A percentile compares a stretch with the other conserved stretches of the same genome.
Conservation (phyloP, 306 rosid genomes). For the Neltuma alba region DNA sequence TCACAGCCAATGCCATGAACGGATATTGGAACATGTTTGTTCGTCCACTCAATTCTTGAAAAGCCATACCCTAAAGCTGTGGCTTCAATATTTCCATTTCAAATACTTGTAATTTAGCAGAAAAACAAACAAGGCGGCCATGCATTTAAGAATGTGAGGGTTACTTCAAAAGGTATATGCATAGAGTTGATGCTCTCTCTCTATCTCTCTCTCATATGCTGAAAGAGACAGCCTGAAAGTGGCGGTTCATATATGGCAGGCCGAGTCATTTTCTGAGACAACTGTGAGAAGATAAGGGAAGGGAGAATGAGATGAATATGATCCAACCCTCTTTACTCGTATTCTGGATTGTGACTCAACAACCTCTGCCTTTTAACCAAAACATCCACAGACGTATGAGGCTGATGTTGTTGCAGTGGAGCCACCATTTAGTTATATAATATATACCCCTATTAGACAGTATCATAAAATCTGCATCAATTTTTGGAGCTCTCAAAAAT, state of each 20-base stretch:
- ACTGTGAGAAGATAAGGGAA: conserved; percentile 14
- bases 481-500: no score
- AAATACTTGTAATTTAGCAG: not conserved
- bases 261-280: conserved; percentile 28
- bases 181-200: not conserved
- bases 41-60: not conserved
- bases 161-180: not conserved
- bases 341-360: not conserved
- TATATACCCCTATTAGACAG: no score
- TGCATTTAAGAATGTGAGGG: not conserved
- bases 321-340: not conserved
- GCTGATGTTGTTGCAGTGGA: not conserved
- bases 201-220: no score
- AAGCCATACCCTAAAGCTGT: not conserved
- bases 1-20: not conserved
- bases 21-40: not conserved
- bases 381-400: not conserved
- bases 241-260: not conserved
- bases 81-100: not conserved
- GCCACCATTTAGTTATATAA: not conserved
- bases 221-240: not conserved
- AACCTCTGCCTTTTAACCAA: not conserved
- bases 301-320: not conserved
- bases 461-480: not conserved
- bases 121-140: not conserved